These are phyloP conservation scores for Myrica gale DNA, from an alignment of 306 rosid genomes.

Conservation along the genomic window DNA sequence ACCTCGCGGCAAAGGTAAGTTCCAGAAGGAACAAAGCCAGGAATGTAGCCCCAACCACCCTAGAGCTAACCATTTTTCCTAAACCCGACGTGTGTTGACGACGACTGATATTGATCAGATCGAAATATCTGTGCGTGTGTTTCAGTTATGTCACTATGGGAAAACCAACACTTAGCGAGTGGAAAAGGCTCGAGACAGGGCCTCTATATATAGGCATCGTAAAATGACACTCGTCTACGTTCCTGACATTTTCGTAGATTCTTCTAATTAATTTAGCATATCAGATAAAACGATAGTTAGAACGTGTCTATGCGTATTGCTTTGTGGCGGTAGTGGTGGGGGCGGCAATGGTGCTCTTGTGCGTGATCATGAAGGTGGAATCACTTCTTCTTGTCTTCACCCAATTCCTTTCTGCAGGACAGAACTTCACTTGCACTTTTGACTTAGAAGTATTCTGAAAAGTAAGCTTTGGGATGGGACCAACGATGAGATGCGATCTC, in stretches of 20 bases:
- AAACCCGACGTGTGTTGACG: conserved; percentile 18
- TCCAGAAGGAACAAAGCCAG: conserved; percentile 59
- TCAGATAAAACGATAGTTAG: conserved; percentile 1
- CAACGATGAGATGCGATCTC: conserved; percentile 12
- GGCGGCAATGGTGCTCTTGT: conserved; percentile 31
- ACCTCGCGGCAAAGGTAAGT: conserved; percentile 55
- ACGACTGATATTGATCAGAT: neutral
- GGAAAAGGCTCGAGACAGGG: conserved; percentile 19
- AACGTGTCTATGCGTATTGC: conserved; percentile 22
- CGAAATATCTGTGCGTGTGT: neutral
- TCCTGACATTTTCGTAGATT: conserved; percentile 45
- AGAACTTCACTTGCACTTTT: conserved; percentile 41
- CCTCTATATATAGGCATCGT: conserved; percentile 51
- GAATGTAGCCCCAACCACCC: conserved; percentile 48
- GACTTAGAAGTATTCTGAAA: neutral
- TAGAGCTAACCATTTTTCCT: conserved; percentile 47
- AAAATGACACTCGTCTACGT: neutral
- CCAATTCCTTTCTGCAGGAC: conserved; percentile 14
- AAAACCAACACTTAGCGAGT: conserved; percentile 23
- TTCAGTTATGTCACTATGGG: neutral
- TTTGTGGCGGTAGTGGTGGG: conserved; percentile 40
- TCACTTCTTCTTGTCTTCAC: conserved; percentile 30
- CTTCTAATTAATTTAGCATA: conserved; percentile 13
- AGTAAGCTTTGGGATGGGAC: conserved; percentile 17
- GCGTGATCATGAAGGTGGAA: conserved; percentile 30